A percentile compares a stretch with the other conserved stretches of the same genome.
phyloP scores from a whole-genome alignment of 1,139 yeast genomes.

The Kodamaea fungicola region DNA sequence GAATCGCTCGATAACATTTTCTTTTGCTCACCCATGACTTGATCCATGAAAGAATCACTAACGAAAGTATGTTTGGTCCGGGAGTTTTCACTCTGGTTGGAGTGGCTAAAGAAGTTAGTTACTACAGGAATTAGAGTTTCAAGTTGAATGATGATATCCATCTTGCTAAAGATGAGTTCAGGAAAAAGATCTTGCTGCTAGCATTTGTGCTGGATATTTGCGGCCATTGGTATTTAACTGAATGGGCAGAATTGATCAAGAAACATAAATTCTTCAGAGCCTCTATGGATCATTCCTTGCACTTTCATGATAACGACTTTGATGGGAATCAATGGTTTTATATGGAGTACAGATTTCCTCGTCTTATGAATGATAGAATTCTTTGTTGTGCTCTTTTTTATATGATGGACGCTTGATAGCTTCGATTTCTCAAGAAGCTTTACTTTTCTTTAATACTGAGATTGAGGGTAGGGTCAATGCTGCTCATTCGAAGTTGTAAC shows the following conservation, averaged over 20 bases:
- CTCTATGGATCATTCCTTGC: conserved; percentile 40
- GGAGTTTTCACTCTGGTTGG: conserved; percentile 10
- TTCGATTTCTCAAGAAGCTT: conserved; percentile 37
- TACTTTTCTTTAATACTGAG: conserved; percentile 25
- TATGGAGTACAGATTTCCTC: conserved; percentile 33
- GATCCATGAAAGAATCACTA: conserved; percentile 29
- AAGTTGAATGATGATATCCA: conserved; percentile 28
- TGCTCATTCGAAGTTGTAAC: conserved; percentile 2
- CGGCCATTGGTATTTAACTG: conserved; percentile 21
- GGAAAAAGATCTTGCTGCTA: conserved; percentile 19
- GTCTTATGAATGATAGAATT: conserved; percentile 33
- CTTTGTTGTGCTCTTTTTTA: conserved; percentile 26
- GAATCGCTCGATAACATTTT: conserved; percentile 27
- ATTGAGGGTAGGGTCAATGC: conserved; percentile 21
- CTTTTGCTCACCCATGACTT: conserved; percentile 27
- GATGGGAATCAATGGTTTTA: conserved; percentile 40
- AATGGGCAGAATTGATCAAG: conserved; percentile 9
- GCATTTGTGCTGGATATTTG: conserved; percentile 21
- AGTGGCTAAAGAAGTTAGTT: conserved; percentile 9
- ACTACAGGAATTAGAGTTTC: conserved; percentile 26
- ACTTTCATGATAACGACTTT: conserved; percentile 33
- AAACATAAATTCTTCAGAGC: conserved; percentile 31
- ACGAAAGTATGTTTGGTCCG: conserved; percentile 22
- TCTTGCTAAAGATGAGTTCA: conserved; percentile 21
- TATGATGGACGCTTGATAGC: conserved; percentile 28